These are phyloP conservation scores for Raphanus raphanistrum DNA, from an alignment of 345 rosid species.

Conservation along the genomic window DNA sequence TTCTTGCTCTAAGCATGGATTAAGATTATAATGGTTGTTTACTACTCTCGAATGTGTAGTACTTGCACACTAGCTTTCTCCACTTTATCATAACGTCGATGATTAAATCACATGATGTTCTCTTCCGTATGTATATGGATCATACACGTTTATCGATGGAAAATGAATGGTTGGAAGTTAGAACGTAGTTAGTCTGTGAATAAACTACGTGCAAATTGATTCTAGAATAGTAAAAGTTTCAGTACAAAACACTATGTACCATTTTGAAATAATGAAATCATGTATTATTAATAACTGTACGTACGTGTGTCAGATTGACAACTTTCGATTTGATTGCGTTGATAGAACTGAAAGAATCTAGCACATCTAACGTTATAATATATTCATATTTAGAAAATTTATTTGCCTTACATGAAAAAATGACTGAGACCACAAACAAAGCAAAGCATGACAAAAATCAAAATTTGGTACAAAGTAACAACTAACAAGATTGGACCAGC, in stretches of 20 bases:
- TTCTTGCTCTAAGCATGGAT: slow-evolving; percentile 42
- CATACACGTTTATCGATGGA: neutral
- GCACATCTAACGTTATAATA: slow-evolving; percentile 17
- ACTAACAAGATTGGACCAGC: slow-evolving; percentile 25
- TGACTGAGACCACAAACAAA: neutral
- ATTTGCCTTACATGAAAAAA: neutral
- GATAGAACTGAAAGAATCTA: slow-evolving; percentile 25
- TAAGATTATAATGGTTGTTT: slow-evolving; percentile 16
- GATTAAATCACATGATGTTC: neutral
- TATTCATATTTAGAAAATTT: slow-evolving; percentile 4
- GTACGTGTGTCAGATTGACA: slow-evolving; percentile 24
- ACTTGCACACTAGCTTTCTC: neutral
- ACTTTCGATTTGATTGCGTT: slow-evolving; percentile 19
- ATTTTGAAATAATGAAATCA: neutral
- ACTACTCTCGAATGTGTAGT: neutral
- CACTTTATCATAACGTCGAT: neutral
- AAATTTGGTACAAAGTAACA: slow-evolving; percentile 18
- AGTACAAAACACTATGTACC: slow-evolving; percentile 7
- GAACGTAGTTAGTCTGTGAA: neutral
- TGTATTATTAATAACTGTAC: neutral
- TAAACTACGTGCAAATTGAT: slow-evolving; percentile 10
- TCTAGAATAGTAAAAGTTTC: slow-evolving; percentile 7
- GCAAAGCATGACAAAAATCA: slow-evolving; percentile 1
- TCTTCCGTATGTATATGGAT: neutral
- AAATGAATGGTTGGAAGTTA: neutral